Conservation (phyloP, 176 grass and related monocot genomes). For the Rhynchospora breviuscula region DNA sequence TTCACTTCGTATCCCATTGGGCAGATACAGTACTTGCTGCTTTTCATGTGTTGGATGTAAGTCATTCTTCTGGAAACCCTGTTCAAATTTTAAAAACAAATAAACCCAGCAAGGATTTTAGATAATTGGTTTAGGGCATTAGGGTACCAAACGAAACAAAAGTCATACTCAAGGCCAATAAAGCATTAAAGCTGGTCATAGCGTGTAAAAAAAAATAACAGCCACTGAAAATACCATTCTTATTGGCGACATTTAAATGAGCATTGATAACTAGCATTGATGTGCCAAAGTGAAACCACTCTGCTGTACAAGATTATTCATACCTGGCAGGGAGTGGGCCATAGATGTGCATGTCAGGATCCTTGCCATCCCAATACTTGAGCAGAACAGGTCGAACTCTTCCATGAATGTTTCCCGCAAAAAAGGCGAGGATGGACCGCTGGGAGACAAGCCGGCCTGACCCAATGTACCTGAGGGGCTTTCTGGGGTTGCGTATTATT, state of each 20-base stretch:
- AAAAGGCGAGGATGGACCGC: conserved; percentile 66
- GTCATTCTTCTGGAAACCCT: conserved; percentile 55
- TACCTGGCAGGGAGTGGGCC: conserved; percentile 42
- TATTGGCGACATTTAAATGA: neutral
- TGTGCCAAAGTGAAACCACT: neutral
- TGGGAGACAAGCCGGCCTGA: conserved; percentile 43
- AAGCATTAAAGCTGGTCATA: too few species aligned
- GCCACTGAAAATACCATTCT: neutral
- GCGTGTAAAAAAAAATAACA: neutral
- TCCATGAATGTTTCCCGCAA: conserved; percentile 74
- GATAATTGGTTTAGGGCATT: neutral
- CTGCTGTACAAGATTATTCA: neutral
- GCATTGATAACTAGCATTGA: neutral
- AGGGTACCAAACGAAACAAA: neutral
- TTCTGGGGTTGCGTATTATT: conserved; percentile 47
- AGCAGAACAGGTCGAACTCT: conserved; percentile 57
- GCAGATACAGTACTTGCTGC: conserved; percentile 72
- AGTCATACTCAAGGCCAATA: neutral
- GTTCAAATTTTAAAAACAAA: neutral
- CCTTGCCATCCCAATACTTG: conserved; percentile 47
- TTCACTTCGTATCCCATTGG: conserved; percentile 93
- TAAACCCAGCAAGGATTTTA: neutral
- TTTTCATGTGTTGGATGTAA: conserved; percentile 91
- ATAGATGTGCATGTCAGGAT: conserved; percentile 66
- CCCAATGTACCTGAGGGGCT: conserved; percentile 52